These are phyloP conservation scores for Podaxis sp. DNA, from an alignment of 768 basidiomycete genomes.

Conservation along the genomic window DNA sequence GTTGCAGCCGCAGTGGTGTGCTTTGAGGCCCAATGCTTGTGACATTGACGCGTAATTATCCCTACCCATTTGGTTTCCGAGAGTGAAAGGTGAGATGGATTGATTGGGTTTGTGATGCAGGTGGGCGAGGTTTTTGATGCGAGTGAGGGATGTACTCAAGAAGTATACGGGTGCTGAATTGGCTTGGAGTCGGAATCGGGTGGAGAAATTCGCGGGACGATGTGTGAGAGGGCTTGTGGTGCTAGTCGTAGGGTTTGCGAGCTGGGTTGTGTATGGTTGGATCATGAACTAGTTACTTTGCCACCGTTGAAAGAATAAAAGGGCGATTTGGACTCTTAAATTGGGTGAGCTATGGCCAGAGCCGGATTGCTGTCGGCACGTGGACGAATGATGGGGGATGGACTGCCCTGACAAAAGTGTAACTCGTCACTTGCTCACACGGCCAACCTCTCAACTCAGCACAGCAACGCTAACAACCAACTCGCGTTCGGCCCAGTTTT, in stretches of 20 bases:
- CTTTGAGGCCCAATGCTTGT: slow-evolving; percentile 57
- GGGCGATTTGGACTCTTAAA: too few species aligned
- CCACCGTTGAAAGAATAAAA: too few species aligned
- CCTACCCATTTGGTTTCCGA: not conserved
- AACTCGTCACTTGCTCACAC: not conserved
- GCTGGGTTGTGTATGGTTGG: not conserved
- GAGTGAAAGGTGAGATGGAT: not conserved
- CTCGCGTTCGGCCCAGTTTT: too few species aligned
- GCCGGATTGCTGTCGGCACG: not conserved
- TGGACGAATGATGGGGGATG: not conserved
- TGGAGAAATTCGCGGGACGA: not conserved
- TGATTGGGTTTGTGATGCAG: not conserved
- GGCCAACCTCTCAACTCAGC: too few species aligned
- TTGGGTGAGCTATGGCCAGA: too few species aligned
- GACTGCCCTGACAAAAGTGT: not conserved
- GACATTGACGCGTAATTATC: slow-evolving; percentile 40
- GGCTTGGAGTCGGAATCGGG: not conserved
- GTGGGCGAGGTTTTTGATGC: not conserved
- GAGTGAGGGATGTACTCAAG: not conserved
- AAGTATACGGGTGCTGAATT: not conserved
- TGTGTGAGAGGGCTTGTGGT: not conserved
- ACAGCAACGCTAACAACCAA: too few species aligned
- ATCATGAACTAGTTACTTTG: not conserved
- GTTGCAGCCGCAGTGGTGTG: slow-evolving; percentile 75
- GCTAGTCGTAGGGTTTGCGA: not conserved